phyloP scores from a whole-genome alignment of 2,329 filamentous ascomycete genomes.

The Botrytis byssoidea region DNA sequence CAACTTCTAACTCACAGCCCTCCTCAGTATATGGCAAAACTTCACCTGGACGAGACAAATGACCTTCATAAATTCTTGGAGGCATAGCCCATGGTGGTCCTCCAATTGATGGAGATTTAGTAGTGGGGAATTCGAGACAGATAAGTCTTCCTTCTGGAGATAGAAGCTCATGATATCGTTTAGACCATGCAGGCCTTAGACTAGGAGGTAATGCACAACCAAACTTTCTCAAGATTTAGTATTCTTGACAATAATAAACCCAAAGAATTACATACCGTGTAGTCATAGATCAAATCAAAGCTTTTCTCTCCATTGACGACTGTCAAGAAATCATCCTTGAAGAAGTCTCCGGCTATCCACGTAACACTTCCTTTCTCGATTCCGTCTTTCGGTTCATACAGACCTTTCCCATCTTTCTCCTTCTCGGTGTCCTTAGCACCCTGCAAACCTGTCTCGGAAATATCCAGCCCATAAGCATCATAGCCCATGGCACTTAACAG shows the following conservation, averaged over 20 bases:
- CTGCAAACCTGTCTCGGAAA: slow-evolving; percentile 27
- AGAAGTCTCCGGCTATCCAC: slow-evolving; percentile 66
- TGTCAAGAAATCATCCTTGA: slow-evolving; percentile 56
- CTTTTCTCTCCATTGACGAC: slow-evolving; percentile 42
- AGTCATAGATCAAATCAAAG: slow-evolving; percentile 68
- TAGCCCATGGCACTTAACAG: slow-evolving; percentile 73
- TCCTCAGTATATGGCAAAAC: slow-evolving; percentile 60
- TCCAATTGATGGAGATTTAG: slow-evolving; percentile 61
- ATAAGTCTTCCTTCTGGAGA: slow-evolving; percentile 51
- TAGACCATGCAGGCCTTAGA: slow-evolving; percentile 53
- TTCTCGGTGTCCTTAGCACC: slow-evolving; percentile 24
- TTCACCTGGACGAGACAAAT: slow-evolving; percentile 68
- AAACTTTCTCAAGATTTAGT: slow-evolving; percentile 47
- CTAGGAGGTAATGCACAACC: slow-evolving; percentile 59
- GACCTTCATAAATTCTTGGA: slow-evolving; percentile 67
- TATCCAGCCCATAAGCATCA: slow-evolving; percentile 72
- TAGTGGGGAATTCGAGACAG: slow-evolving; percentile 75
- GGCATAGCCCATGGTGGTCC: slow-evolving; percentile 74
- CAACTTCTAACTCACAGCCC: slow-evolving; percentile 49
- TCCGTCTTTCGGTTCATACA: slow-evolving; percentile 46
- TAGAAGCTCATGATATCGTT: slow-evolving; percentile 52
- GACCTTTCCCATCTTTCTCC: slow-evolving; percentile 40
- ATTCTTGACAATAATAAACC: not conserved
- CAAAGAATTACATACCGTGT: slow-evolving; percentile 49
- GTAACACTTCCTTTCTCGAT: slow-evolving; percentile 50